A percentile compares a stretch with the other conserved stretches of the same genome.
These are phyloP conservation scores for Mentha longifolia DNA, from an alignment of 257 asterid species.

Conservation along the genomic window DNA sequence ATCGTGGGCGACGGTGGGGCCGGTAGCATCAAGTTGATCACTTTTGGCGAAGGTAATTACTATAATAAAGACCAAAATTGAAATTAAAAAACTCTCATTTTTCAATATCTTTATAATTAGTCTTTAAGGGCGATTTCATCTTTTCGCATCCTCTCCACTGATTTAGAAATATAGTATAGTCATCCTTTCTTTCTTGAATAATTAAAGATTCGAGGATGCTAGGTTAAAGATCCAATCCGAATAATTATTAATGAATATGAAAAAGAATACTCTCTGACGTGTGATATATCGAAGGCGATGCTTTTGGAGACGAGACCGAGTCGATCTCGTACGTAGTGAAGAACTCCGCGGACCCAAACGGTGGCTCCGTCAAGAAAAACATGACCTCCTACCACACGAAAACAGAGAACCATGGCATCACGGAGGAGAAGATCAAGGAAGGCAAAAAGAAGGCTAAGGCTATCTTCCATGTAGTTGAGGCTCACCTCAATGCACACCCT, in stretches of 20 bases:
- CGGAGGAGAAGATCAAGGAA: conserved; percentile 42
- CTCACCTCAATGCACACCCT: conserved; percentile 45
- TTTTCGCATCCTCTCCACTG: neutral
- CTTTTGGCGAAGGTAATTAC: conserved; percentile 58
- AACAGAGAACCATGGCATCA: conserved; percentile 30
- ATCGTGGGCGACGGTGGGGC: conserved; percentile 57
- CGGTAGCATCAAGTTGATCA: conserved; percentile 51
- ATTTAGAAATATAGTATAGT: too few relatives aligned
- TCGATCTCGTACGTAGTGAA: conserved; percentile 41
- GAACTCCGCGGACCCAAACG: conserved; percentile 37
- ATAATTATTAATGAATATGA: too few relatives aligned
- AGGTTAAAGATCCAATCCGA: too few relatives aligned
- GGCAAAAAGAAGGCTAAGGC: conserved; percentile 41
- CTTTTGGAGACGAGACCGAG: conserved; percentile 37
- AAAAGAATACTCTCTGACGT: neutral
- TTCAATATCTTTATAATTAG: neutral
- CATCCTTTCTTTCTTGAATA: neutral
- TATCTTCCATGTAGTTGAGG: conserved; percentile 44
- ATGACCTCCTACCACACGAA: conserved; percentile 44
- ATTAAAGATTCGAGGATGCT: too few relatives aligned
- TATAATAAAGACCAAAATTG: too few relatives aligned
- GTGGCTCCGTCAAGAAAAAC: conserved; percentile 52
- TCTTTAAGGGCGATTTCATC: neutral
- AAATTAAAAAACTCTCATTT: neutral
- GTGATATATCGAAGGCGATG: conserved; percentile 65